Base-by-base conservation (phyloP, 176 grass and related monocot genomes). In the Ensete glaucum region DNA sequence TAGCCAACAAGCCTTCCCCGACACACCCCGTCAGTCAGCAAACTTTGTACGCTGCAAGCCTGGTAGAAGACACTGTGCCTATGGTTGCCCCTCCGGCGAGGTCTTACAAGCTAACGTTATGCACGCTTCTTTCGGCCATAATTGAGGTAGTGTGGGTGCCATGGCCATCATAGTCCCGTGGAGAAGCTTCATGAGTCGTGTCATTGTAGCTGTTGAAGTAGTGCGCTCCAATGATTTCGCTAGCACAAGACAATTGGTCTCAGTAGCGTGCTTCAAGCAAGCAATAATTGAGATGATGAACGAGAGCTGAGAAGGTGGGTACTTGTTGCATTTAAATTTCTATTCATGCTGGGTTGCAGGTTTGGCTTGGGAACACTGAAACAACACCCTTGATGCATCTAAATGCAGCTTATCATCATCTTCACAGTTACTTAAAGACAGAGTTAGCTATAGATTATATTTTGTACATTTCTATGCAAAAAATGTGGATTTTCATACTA, bases 291-390 rank as follows among this genome's bases (percentile, higher is more conserved):
- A 60, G 54, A n/a, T 2, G 52, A 20, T 11, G 43, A 52, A 59
- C 2, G 9, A 26, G 8, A 17, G 6, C 11, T 11, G 13, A 8
- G 7, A 2, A 17, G 9, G 26, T 9, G 3, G 53, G 0, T 79
- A 89, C 83, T 89, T 85, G 57, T 81, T 83, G 74, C 83, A 85
- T 0, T 69, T 86, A 55, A 83, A 83, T 34, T 83, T 83, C 0
- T 78, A 52, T 5, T 34, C 34, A 5, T 34, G 34, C 5, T 43
- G 34, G 34, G 34, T 43, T 43, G 34, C 5, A 43, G 34, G 34
- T 43, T 43, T 43, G 6, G 34, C 34, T 43, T 43, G 34, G 34
- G 34, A 43, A 43, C 34, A 5, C 34, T 5, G 34, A 34, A 34
- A 34, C 34, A 34, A 34, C 34, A 6, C 34, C 34, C 34, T 43